Evolutionary conservation across 768 basidiomycete genomes (phyloP), one percentile per base, ranked within the genome.

Genomic region (Leccinum longicurvipes): DNA sequence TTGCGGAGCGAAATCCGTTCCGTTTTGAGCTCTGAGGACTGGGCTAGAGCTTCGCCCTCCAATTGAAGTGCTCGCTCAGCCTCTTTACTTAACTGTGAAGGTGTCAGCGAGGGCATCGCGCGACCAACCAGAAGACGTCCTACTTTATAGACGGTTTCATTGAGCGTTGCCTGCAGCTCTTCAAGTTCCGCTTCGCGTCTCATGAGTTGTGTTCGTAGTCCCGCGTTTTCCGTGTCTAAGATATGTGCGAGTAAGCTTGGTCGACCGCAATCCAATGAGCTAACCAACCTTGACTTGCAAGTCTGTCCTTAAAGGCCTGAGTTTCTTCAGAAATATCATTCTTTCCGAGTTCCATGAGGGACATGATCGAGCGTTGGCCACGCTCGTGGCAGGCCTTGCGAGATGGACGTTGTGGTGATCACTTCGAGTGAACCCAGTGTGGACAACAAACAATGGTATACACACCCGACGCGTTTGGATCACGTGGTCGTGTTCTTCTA

Each of bases 1-100:
- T 89, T 89, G 56, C 78, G 79, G 4, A 76, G 74, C 9, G 74
- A 67, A 11, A 82, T 67, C 32, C 77, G 78, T 63, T 86, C 83
- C 21, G 79, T 80, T 41, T 76, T 78, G 28, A 87, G 74, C 23
- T 85, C 84, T 44, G 83, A 78, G n/a, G 77, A 76, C 34, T 74
- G 77, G 63, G 74, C 74, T 8, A 69, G 70, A 21, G 83, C 73
- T 28, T 80, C 77, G 1, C 72, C 66, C 63, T 89, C 85, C 23
- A 89, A 75, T 50, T 74, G 71, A 44, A 86, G 66, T 15, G 76
- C 80, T 27, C 82, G 82, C 57, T 79, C 74, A 6, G 82, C 76
- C 72, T 89, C 86, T 53, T 70, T 67, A 44, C 76, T 77, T 49
- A 89, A 72, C 87, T 89, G 57, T 47, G 51, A 53, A 45, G 36